Conservation (phyloP, 345 rosid genomes). For the Brassica napus region DNA sequence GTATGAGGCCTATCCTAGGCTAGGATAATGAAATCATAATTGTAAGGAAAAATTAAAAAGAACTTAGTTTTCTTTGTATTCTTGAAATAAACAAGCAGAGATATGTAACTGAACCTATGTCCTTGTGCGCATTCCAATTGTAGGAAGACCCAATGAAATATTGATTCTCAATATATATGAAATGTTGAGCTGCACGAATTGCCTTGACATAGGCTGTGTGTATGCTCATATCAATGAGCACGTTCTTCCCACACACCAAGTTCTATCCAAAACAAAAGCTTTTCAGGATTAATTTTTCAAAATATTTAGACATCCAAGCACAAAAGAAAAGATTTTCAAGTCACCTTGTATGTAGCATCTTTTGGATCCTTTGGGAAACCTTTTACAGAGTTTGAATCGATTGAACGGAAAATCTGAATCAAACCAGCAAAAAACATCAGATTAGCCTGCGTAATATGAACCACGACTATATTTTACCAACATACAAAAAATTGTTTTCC, state of each 20-base stretch:
- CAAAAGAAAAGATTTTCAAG: slow-evolving; percentile 6
- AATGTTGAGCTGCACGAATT: slow-evolving; percentile 96
- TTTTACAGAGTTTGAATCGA: slow-evolving; percentile 87
- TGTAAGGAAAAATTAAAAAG: background rate
- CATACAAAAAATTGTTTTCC: background rate
- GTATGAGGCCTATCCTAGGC: slow-evolving; percentile 7
- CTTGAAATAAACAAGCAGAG: slow-evolving; percentile 5
- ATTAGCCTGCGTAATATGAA: slow-evolving; percentile 1
- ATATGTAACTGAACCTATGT: slow-evolving; percentile 55
- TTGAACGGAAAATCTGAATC: slow-evolving; percentile 83
- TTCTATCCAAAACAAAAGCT: slow-evolving; percentile 54
- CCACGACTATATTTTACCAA: background rate
- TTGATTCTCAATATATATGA: slow-evolving; percentile 92
- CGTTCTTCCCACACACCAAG: slow-evolving; percentile 86
- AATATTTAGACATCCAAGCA: background rate
- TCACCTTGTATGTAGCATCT: slow-evolving; percentile 72
- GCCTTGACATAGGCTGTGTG: slow-evolving; percentile 95
- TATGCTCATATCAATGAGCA: slow-evolving; percentile 98
- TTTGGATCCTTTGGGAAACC: slow-evolving; percentile 91
- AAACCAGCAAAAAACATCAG: slow-evolving; percentile 24
- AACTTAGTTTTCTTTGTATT: background rate
- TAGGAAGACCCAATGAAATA: slow-evolving; percentile 93
- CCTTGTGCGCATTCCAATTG: slow-evolving; percentile 77
- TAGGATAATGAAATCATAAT: background rate
- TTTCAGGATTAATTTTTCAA: background rate